Percentiles rank a stretch among this genome's conserved stretches.
These are phyloP conservation scores for Microglena sp. DNA, from an alignment of 139 green algal genomes.

Conservation along the genomic window DNA sequence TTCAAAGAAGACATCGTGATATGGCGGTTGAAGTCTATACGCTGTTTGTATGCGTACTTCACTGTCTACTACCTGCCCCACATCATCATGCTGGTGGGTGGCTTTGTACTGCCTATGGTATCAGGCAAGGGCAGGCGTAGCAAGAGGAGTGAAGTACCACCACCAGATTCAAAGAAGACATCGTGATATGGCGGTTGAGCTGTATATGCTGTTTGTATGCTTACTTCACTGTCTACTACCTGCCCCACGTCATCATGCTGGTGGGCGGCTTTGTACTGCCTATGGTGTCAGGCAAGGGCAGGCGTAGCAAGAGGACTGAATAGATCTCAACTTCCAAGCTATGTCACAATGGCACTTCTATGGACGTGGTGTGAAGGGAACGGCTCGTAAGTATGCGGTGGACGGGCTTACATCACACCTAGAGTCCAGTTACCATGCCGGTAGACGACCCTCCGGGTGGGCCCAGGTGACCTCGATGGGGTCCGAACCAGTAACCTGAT, in stretches of 20 bases:
- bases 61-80: background rate
- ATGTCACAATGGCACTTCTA: no score
- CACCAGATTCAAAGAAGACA: no score
- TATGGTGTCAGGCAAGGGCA: background rate
- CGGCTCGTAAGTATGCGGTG: no score
- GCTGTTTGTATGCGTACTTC: background rate
- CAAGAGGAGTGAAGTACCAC: background rate
- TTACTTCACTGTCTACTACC: background rate
- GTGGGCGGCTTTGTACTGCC: slow-evolving; percentile 1
- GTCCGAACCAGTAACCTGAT: no score
- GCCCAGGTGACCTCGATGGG: no score
- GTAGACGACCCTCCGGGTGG: no score
- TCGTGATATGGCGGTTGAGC: no score
- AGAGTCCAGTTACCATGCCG: no score
- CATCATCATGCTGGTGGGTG: slow-evolving; percentile 1
- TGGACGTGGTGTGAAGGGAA: no score
- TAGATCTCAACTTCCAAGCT: no score
- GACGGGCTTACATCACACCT: no score
- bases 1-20: no score
- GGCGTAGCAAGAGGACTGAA: background rate
- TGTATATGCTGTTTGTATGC: background rate
- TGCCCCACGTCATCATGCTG: background rate
- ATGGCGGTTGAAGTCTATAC: background rate
- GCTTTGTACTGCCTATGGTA: background rate
- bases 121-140: background rate